Conservation (phyloP, 345 rosid genomes). For the Eucalyptus melliodora region DNA sequence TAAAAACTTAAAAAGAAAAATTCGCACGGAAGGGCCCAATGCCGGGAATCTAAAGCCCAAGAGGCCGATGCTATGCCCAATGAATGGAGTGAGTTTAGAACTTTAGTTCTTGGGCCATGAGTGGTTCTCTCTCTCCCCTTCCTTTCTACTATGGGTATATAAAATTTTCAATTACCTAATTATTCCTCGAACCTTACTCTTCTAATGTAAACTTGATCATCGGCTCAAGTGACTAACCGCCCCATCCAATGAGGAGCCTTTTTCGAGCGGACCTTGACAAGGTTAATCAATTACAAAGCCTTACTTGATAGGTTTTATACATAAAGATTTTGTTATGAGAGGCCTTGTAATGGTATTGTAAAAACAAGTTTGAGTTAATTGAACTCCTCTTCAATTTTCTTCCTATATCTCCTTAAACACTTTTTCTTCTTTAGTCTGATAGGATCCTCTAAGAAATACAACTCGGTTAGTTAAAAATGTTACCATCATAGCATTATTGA, state of each 20-base stretch:
- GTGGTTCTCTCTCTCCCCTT: background rate
- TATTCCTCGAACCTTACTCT: background rate
- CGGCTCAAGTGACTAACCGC: background rate
- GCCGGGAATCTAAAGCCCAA: background rate
- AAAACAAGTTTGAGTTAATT: too few species aligned
- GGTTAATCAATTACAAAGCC: background rate
- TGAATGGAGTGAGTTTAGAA: background rate
- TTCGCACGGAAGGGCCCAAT: background rate
- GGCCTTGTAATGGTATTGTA: background rate
- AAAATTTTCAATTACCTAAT: background rate
- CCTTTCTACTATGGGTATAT: too few species aligned
- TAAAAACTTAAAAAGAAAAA: background rate
- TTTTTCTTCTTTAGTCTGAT: too few species aligned
- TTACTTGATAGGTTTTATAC: background rate
- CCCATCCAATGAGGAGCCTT: background rate
- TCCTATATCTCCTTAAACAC: too few species aligned
- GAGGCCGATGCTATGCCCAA: background rate
- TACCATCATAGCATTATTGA: rapidly evolving
- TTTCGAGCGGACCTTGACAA: background rate
- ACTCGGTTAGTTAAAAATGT: too few species aligned
- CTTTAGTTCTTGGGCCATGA: background rate
- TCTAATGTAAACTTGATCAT: background rate
- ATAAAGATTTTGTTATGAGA: background rate
- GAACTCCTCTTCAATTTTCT: too few species aligned
- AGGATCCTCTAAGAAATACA: too few species aligned